Conservation (phyloP, 345 rosid species). For the Murraya paniculata region DNA sequence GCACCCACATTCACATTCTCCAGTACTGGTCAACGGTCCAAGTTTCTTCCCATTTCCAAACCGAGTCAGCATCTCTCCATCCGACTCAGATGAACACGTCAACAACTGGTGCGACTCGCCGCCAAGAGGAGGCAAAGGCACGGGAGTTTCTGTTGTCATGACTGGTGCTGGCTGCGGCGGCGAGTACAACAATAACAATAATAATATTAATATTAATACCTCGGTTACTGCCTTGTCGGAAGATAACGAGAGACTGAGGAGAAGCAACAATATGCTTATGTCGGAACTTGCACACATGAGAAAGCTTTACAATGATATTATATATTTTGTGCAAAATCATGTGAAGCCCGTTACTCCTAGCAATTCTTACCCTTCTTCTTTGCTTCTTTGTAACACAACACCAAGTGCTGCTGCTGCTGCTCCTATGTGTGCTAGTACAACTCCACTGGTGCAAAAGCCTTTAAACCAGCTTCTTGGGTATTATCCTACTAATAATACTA, state of each 20-base stretch:
- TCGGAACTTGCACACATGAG: conserved; percentile 89
- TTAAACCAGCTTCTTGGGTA: conserved; percentile 43
- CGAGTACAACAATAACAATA: conserved; percentile 11
- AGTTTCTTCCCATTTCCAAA: conserved; percentile 53
- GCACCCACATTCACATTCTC: conserved; percentile 36
- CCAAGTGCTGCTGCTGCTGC: conserved; percentile 8
- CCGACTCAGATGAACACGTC: conserved; percentile 56
- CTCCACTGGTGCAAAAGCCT: conserved; percentile 39
- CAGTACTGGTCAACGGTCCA: conserved; percentile 33
- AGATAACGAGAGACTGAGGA: conserved; percentile 78
- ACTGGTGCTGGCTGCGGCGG: conserved; percentile 9
- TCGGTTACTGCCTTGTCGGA: conserved; percentile 65
- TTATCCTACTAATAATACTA: conserved; percentile 16
- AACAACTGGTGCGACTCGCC: conserved; percentile 66
- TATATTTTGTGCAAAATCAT: conserved; percentile 88
- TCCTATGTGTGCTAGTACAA: conserved; percentile 23
- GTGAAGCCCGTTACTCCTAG: conserved; percentile 80
- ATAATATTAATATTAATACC: conserved; percentile 1
- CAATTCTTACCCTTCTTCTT: conserved; percentile 47
- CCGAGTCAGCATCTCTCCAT: conserved; percentile 52
- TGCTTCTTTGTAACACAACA: conserved; percentile 36
- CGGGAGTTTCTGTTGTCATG: conserved; percentile 12
- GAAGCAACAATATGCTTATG: conserved; percentile 71
- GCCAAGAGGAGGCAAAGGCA: conserved; percentile 23
- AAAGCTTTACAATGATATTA: conserved; percentile 88